These are phyloP conservation scores for Candida xiaguanensis DNA, from an alignment of 805 yeast genomes.

Conservation along the genomic window DNA sequence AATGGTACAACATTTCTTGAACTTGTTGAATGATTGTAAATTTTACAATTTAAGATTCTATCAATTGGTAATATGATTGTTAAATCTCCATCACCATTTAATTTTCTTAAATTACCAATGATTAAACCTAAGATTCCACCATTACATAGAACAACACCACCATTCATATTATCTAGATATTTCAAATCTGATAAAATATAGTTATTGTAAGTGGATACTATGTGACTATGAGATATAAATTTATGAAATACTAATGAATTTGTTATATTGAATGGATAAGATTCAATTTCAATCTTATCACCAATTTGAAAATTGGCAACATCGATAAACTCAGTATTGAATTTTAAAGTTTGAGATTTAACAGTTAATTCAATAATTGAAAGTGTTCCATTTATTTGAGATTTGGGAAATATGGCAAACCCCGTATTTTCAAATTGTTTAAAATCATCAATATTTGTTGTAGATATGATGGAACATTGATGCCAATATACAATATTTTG, in stretches of 20 bases:
- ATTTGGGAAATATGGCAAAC: background rate
- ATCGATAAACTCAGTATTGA: background rate
- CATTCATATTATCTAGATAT: conserved; percentile 45
- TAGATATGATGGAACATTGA: background rate
- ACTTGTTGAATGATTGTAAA: background rate
- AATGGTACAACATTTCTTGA: conserved; percentile 17
- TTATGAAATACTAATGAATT: conserved; percentile 26
- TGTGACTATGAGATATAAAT: conserved; percentile 19
- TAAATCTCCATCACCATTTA: conserved; percentile 46
- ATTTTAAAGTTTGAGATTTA: background rate
- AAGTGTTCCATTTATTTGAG: background rate
- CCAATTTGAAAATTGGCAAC: background rate
- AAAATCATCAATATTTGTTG: background rate
- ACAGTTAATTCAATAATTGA: background rate
- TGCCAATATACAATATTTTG: conserved; percentile 11
- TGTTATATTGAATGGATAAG: conserved; percentile 29
- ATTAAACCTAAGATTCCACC: conserved; percentile 33
- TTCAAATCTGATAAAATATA: conserved; percentile 33
- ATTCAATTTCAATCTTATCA: conserved; percentile 14
- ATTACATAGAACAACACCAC: conserved; percentile 26
- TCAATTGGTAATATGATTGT: conserved; percentile 24
- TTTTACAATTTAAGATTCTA: background rate
- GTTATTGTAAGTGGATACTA: conserved; percentile 14
- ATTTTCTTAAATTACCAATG: conserved; percentile 33
- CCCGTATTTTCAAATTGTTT: background rate